Base-by-base conservation (phyloP, 148 eudicot species). In the Vaccinium macrocarpon region DNA sequence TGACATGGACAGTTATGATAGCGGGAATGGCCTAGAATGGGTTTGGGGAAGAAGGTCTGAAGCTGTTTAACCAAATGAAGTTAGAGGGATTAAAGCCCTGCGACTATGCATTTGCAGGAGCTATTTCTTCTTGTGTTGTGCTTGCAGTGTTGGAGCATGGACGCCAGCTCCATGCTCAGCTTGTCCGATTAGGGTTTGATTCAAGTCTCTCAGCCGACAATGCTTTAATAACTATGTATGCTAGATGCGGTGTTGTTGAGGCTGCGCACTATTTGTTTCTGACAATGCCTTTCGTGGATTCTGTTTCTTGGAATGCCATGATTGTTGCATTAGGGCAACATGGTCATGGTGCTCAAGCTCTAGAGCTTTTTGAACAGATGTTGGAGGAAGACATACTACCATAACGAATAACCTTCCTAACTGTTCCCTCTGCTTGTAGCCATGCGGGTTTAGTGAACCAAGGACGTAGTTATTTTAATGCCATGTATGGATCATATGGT, bases 221-320 rank as follows among this genome's bases (percentile, higher is more conserved):
- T 88, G 93, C 95, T 51, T 83, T 92, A 66, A 92, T 92, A 85
- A 92, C 93, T 68, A 92, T 91, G 95, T 92, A 92, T 76, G 92
- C 87, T 73, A 91, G 89, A 88, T 92, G 95, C 53, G 93, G 95
- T 16, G 85, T 87, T 84, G 88, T 91, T 70, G 89, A 89, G 80
- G 89, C 88, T 76, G 92, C 92, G 0, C 86, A 82, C 73, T 81
- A 51, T 38, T 32, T 86, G 19, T 92, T 91, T 53, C 53, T 85
- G 55, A 90, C 90, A 42, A 90, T 92, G 93, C 86, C 91, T 27
- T 91, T 74, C 52, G 79, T 91, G 53, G 92, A 92, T 90, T 88
- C 92, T 4, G 89, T 92, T 50, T 92, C 95, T 48, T 92, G 95
- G 93, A 92, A 92, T 86, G 95, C 95, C 79, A 87, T 92, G 89